Percentiles rank a stretch among this genome's conserved stretches.
Conservation (phyloP, 345 rosid species). For the Garcia nutans region DNA sequence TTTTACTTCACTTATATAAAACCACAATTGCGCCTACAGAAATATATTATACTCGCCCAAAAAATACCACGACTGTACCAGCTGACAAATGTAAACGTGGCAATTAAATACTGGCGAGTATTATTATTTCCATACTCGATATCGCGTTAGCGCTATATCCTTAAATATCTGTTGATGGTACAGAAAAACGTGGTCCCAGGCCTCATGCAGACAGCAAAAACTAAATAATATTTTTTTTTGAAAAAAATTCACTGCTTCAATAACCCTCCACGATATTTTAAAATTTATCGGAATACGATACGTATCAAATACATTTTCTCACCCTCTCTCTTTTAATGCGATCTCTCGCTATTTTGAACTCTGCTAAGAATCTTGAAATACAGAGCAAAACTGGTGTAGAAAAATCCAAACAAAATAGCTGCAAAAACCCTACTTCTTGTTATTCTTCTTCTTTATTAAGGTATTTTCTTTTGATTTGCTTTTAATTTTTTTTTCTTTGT, state of each 20-base stretch:
- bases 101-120: background rate
- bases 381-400: slow-evolving; percentile 3
- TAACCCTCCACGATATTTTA: background rate
- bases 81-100: background rate
- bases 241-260: slow-evolving; percentile 2
- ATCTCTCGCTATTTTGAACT: background rate
- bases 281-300: background rate
- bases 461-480: background rate
- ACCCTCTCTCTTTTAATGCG: background rate
- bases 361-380: background rate
- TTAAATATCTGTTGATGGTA: background rate
- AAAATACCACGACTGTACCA: background rate
- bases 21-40: background rate
- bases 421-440: background rate
- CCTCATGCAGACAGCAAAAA: background rate
- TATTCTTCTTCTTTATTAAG: slow-evolving; percentile 6
- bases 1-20: background rate
- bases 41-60: background rate
- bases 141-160: background rate
- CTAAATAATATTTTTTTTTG: background rate
- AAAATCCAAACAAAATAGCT: background rate
- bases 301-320: background rate
- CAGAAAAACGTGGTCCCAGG: background rate
- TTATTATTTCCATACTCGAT: background rate
- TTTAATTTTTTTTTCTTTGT: background rate